Conservation (phyloP, 495 filamentous ascomycete genomes). For the Trichoderma gamsii region DNA sequence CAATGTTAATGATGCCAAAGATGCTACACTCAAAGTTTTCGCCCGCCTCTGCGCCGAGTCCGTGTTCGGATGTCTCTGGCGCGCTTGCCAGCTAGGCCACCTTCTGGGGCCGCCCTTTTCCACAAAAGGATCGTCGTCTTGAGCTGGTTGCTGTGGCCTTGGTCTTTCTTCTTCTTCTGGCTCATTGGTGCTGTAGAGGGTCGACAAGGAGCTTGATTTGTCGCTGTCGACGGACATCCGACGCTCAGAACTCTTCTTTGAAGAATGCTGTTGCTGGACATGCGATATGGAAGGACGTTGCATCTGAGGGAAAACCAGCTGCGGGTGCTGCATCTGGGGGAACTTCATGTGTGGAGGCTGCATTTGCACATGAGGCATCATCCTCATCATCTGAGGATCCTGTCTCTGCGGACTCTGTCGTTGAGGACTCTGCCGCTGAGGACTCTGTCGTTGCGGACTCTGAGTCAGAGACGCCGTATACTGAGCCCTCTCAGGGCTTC, state of each 20-base stretch:
- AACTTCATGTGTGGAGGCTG: neutral
- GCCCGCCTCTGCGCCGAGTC: neutral
- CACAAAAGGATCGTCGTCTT: slow-evolving; percentile 12
- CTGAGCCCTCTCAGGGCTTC: neutral
- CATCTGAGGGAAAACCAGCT: neutral
- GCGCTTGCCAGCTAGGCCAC: slow-evolving; percentile 5
- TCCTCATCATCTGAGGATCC: neutral
- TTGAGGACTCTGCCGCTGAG: neutral
- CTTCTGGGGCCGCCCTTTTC: neutral
- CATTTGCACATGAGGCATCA: slow-evolving; percentile 1
- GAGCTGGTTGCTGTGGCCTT: neutral
- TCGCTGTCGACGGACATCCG: slow-evolving; percentile 10
- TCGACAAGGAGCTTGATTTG: slow-evolving; percentile 14
- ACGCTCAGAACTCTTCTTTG: neutral
- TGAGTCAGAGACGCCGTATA: neutral
- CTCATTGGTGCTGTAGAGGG: slow-evolving; percentile 13
- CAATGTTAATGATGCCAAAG: neutral
- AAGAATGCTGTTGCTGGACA: neutral
- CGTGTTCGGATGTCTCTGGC: neutral
- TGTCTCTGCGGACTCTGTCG: neutral
- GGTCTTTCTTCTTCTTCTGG: slow-evolving; percentile 10
- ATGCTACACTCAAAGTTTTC: neutral
- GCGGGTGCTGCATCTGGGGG: neutral
- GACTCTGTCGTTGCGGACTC: neutral
- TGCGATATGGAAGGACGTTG: neutral